Conservation (phyloP, 176 grass and related monocot species). For the Musa troglodytarum region DNA sequence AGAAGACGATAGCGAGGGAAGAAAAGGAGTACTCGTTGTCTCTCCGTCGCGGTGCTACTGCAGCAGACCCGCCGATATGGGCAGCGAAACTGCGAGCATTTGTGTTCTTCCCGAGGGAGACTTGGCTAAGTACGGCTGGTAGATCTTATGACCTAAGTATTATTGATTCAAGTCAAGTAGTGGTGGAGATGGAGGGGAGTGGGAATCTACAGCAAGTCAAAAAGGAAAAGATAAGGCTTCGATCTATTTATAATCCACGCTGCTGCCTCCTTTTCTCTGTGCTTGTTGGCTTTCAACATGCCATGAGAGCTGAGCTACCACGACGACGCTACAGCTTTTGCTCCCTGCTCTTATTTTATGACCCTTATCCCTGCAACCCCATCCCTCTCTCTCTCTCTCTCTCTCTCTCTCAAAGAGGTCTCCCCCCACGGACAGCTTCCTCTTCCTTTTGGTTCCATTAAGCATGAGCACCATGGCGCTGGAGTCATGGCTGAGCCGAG, state of each 20-base stretch:
- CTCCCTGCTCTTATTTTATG: neutral
- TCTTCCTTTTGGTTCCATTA: too few relatives aligned
- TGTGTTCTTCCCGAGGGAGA: neutral
- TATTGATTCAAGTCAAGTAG: too few relatives aligned
- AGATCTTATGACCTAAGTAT: too few relatives aligned
- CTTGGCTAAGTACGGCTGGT: neutral
- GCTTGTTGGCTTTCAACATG: neutral
- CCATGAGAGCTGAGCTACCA: neutral
- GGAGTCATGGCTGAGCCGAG: slow-evolving; percentile 68
- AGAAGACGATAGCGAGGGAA: too few relatives aligned
- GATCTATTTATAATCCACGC: neutral
- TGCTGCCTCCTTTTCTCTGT: neutral
- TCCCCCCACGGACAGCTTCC: too few relatives aligned
- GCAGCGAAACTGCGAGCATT: neutral
- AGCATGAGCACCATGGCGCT: slow-evolving; percentile 38
- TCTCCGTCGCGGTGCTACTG: too few relatives aligned
- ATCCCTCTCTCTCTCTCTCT: neutral
- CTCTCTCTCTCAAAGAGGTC: neutral
- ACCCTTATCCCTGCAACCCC: neutral
- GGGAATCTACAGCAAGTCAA: neutral
- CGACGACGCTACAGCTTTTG: too few relatives aligned
- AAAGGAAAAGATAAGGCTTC: neutral
- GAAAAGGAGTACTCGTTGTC: too few relatives aligned
- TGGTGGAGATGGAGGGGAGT: too few relatives aligned
- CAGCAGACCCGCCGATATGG: too few relatives aligned